Conservation (phyloP, 495 filamentous ascomycete genomes). For the Lasiosphaeris hirsuta region DNA sequence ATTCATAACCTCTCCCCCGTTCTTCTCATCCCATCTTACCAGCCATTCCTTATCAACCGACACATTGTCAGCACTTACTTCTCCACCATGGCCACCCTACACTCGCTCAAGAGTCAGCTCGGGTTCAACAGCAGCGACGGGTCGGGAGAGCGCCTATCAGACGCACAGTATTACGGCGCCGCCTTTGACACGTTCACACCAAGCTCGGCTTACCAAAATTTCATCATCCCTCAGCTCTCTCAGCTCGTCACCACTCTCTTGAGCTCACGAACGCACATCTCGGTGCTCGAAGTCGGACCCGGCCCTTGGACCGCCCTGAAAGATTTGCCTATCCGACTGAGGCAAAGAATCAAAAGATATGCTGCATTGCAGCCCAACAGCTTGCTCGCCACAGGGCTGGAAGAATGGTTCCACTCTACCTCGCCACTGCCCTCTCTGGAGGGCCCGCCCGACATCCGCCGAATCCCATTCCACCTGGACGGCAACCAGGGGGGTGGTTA, state of each 20-base stretch:
- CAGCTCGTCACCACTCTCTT: slow-evolving; percentile 47
- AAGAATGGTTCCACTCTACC: slow-evolving; percentile 45
- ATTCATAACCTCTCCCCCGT: no score
- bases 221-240: slow-evolving; percentile 56
- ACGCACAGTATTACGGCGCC: slow-evolving; percentile 49
- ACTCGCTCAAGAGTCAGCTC: slow-evolving; percentile 49
- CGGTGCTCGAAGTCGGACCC: slow-evolving; percentile 59
- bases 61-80: background rate
- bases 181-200: slow-evolving; percentile 50
- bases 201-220: slow-evolving; percentile 51
- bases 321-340: slow-evolving; percentile 44
- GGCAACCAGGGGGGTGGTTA: slow-evolving; percentile 20
- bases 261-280: slow-evolving; percentile 46
- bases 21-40: background rate
- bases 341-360: slow-evolving; percentile 49
- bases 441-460: slow-evolving; percentile 42
- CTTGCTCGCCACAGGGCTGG: slow-evolving; percentile 46
- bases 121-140: slow-evolving; percentile 42
- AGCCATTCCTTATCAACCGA: background rate
- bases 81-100: slow-evolving; percentile 48
- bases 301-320: slow-evolving; percentile 56
- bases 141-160: slow-evolving; percentile 51
- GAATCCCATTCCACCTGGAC: slow-evolving; percentile 39
- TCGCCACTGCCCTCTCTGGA: slow-evolving; percentile 50
- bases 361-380: slow-evolving; percentile 56